Evolutionary conservation across 352 stramenopile species (phyloP).

Genomic region (Phytophthora pistaciae): DNA sequence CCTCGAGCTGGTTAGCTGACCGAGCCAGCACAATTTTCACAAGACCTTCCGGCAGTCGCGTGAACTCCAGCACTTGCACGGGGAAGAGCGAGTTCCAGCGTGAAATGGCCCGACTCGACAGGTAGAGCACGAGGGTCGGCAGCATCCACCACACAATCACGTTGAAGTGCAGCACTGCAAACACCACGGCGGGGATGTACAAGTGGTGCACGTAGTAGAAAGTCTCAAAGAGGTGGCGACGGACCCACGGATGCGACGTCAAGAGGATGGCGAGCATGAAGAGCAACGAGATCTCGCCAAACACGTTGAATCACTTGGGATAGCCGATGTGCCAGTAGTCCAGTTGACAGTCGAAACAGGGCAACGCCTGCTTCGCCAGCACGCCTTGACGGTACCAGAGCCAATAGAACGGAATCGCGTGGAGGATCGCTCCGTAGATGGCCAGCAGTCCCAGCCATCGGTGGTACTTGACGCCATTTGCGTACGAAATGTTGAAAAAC

Average conservation of each 20-base stretch:
- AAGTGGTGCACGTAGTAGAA: slow-evolving; percentile 74
- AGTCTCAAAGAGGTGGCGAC: slow-evolving; percentile 52
- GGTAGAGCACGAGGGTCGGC: slow-evolving; percentile 63
- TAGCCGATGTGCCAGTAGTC: slow-evolving; percentile 49
- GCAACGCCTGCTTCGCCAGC: slow-evolving; percentile 43
- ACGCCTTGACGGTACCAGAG: slow-evolving; percentile 45
- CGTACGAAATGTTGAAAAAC: slow-evolving; percentile 67
- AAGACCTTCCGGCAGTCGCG: slow-evolving; percentile 42
- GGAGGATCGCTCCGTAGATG: slow-evolving; percentile 46
- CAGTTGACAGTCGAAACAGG: slow-evolving; percentile 65
- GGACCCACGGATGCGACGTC: slow-evolving; percentile 63
- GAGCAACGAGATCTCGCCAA: slow-evolving; percentile 64
- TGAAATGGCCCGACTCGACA: slow-evolving; percentile 57
- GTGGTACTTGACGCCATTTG: slow-evolving; percentile 73
- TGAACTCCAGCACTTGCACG: slow-evolving; percentile 47
- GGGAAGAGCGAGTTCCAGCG: slow-evolving; percentile 46
- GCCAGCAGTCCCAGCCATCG: slow-evolving; percentile 59
- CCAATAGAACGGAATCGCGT: slow-evolving; percentile 61
- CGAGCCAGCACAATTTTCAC: slow-evolving; percentile 56
- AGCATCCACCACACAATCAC: slow-evolving; percentile 61
- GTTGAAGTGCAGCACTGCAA: slow-evolving; percentile 60
- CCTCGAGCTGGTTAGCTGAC: slow-evolving; percentile 21
- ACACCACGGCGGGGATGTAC: slow-evolving; percentile 57
- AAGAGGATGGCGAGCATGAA: slow-evolving; percentile 46
- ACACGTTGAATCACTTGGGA: slow-evolving; percentile 69